Evolutionary conservation across 2,329 filamentous ascomycete genomes (phyloP).

Genomic region (Niveomyces coronatus): DNA sequence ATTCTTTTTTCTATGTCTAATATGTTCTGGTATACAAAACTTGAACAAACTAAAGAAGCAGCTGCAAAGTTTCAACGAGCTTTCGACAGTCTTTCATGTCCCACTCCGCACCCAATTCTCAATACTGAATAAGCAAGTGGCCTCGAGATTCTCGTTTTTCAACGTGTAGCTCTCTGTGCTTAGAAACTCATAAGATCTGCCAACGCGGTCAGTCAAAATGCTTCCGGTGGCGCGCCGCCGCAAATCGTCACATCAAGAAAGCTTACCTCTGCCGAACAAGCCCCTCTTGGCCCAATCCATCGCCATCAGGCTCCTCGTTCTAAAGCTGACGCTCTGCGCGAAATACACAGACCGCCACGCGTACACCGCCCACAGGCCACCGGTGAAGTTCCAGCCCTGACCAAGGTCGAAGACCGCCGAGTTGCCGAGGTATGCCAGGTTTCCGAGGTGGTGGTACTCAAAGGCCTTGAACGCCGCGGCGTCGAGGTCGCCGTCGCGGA

Average conservation of each 20-base stretch:
- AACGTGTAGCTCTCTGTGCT: background rate
- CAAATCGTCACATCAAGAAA: background rate
- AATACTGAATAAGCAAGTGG: background rate
- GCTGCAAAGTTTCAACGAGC: too few species aligned
- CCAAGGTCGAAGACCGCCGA: conserved; percentile 88
- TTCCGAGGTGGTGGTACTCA: conserved; percentile 86
- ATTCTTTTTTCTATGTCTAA: conserved; percentile 1
- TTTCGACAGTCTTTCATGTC: too few species aligned
- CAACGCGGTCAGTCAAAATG: background rate
- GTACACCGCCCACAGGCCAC: conserved; percentile 87
- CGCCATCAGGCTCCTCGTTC: conserved; percentile 77
- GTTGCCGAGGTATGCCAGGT: conserved; percentile 90
- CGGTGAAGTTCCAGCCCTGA: conserved; percentile 64
- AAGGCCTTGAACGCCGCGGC: conserved; percentile 90
- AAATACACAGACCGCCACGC: conserved; percentile 96
- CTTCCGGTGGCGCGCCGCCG: background rate
- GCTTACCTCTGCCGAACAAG: conserved; percentile 86
- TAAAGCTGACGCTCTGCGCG: conserved; percentile 87
- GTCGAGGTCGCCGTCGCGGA: conserved; percentile 83
- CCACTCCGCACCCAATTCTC: too few species aligned
- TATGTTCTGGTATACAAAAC: background rate
- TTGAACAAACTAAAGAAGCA: background rate
- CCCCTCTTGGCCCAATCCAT: conserved; percentile 99
- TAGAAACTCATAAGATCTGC: conserved; percentile 27
- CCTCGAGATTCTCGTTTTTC: background rate